Percentiles rank a stretch among this genome's conserved stretches.
phyloP scores from a whole-genome alignment of 2,329 filamentous ascomycete species.

The Lachnellula cervina region DNA sequence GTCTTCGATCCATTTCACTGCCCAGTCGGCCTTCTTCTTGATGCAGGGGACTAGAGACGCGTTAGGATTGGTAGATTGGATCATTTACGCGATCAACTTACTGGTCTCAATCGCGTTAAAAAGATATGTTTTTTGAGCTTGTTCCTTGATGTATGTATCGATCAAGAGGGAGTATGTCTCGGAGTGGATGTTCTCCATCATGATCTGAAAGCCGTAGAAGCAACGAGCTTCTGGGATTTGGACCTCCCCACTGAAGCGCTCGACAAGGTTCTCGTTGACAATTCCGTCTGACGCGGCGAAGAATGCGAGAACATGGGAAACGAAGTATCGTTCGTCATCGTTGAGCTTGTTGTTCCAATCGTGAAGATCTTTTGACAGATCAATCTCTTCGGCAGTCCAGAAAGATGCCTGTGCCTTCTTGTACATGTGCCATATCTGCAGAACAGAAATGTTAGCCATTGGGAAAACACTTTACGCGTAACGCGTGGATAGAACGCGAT shows the following conservation, averaged over 20 bases:
- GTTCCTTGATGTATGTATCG: constrained; percentile 99
- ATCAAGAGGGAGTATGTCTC: constrained; percentile 99
- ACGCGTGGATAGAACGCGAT: constrained; percentile 34
- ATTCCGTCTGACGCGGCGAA: constrained; percentile 98
- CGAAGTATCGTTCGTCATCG: constrained; percentile 96
- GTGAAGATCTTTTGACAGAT: constrained; percentile 96
- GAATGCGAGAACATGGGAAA: constrained; percentile 98
- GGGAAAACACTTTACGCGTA: constrained; percentile 63
- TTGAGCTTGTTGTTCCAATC: constrained; percentile 99
- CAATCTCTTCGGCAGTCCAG: constrained; percentile 99
- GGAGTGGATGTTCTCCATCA: constrained; percentile 99
- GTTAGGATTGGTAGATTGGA: constrained; percentile 25
- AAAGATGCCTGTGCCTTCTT: constrained; percentile 99
- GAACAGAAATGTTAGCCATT: constrained; percentile 34
- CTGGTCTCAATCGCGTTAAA: constrained; percentile 99
- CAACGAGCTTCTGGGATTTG: constrained; percentile 97
- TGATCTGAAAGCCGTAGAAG: constrained; percentile 99
- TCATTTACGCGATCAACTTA: constrained; percentile 40
- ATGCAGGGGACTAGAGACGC: constrained; percentile 74
- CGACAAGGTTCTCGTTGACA: constrained; percentile 98
- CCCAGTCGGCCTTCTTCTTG: constrained; percentile 98
- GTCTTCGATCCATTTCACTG: constrained; percentile 89
- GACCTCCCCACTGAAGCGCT: constrained; percentile 95
- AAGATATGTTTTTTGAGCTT: constrained; percentile 85
- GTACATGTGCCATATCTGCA: constrained; percentile 99